These are phyloP conservation scores for Bruguiera parviflora DNA, from an alignment of 345 rosid species.

Conservation along the genomic window DNA sequence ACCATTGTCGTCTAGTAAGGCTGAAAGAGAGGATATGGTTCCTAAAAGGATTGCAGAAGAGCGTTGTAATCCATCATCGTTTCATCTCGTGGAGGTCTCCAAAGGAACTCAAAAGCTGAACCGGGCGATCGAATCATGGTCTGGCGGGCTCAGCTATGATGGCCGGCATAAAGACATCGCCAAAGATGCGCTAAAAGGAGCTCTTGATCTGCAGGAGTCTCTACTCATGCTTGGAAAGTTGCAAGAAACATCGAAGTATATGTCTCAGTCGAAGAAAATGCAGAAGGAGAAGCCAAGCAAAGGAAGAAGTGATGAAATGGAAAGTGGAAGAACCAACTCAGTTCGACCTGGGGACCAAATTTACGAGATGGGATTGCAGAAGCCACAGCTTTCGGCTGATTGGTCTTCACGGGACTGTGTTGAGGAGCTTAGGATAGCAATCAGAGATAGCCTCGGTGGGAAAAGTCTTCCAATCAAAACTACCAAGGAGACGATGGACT, in stretches of 20 bases:
- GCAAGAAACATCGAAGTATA: conserved; percentile 57
- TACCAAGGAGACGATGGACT: conserved; percentile 22
- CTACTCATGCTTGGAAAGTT: conserved; percentile 64
- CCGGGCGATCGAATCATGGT: conserved; percentile 57
- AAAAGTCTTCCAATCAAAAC: conserved; percentile 44
- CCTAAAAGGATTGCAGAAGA: conserved; percentile 24
- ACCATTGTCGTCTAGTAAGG: conserved; percentile 16
- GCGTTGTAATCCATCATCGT: conserved; percentile 36
- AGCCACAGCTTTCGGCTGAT: conserved; percentile 38
- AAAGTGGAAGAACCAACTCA: conserved; percentile 35
- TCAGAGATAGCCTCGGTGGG: conserved; percentile 53
- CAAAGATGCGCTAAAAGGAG: conserved; percentile 68
- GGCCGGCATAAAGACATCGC: conserved; percentile 56
- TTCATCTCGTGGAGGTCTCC: conserved; percentile 75
- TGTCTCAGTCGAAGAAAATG: conserved; percentile 48
- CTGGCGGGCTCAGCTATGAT: conserved; percentile 41
- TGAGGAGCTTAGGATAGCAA: conserved; percentile 59
- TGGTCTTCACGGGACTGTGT: conserved; percentile 48
- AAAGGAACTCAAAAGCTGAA: conserved; percentile 79
- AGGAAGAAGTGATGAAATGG: conserved; percentile 29
- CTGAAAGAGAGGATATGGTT: conserved; percentile 28
- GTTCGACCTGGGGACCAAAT: conserved; percentile 30
- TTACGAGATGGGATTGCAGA: conserved; percentile 22
- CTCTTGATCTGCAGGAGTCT: conserved; percentile 87
- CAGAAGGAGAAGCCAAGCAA: conserved; percentile 29